These are phyloP conservation scores for Carpinus fangiana DNA, from an alignment of 306 rosid species.

Conservation along the genomic window DNA sequence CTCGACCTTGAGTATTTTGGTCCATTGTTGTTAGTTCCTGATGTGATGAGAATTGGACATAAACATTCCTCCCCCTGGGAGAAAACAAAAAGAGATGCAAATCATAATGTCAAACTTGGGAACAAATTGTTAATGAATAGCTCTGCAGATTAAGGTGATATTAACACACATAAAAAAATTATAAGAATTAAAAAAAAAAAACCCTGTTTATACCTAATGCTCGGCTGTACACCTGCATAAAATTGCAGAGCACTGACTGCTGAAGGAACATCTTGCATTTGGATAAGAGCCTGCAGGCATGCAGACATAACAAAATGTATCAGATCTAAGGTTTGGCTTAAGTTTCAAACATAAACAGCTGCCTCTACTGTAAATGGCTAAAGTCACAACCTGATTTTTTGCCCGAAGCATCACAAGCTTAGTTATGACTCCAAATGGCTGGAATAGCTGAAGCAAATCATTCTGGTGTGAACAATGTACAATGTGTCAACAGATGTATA, in stretches of 20 bases:
- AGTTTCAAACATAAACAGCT: constrained; percentile 15
- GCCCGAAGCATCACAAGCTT: constrained; percentile 99
- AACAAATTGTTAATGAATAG: neutral
- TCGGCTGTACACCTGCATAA: constrained; percentile 82
- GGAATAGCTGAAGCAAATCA: constrained; percentile 97
- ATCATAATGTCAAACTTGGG: constrained; percentile 6
- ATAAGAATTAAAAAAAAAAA: neutral
- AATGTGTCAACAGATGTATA: constrained; percentile 10
- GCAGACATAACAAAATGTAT: constrained; percentile 14
- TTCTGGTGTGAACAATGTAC: constrained; percentile 53
- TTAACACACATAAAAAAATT: neutral
- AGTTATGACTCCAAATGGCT: constrained; percentile 95
- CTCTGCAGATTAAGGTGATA: constrained; percentile 10
- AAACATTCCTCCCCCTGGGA: constrained; percentile 95
- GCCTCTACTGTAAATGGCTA: constrained; percentile 5
- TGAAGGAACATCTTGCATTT: constrained; percentile 90
- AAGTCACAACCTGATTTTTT: constrained; percentile 81
- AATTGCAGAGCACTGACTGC: constrained; percentile 87
- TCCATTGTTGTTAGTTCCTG: constrained; percentile 94
- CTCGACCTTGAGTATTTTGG: constrained; percentile 88
- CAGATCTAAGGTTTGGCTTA: constrained; percentile 4
- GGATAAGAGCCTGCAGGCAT: constrained; percentile 80
- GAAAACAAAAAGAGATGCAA: constrained; percentile 22
- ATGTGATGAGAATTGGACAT: constrained; percentile 97
- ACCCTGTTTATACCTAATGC: constrained; percentile 63